Evolutionary conservation across 176 grass and related monocot species (phyloP), one percentile per base, ranked within the genome.

Genomic region (Avena atlantica): DNA sequence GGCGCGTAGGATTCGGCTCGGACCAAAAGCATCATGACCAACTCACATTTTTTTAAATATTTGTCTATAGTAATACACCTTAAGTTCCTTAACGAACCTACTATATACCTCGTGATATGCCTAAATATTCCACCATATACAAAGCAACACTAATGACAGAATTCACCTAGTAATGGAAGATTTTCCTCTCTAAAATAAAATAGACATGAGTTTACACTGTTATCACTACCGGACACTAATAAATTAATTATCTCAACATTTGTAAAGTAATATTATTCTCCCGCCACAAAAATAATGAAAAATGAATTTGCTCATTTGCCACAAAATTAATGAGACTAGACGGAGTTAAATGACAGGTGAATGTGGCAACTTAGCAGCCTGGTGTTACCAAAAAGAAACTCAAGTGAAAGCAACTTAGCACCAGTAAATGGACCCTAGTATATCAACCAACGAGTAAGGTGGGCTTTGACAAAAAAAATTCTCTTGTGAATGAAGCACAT

Each of bases 381-480:
- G 9, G 12, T 51, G 52, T 78, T 84, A 70, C 50, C 45, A 17
- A 56, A 56, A 65, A 74, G 76, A 81, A 85, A 75, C 76, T 85
- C 49, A 4, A 40, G 25, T 56, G 77, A 81, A 81, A 86, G 78
- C 70, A 68, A 86, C 88, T 37, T 16, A 45, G 31, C 57, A 57
- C 9, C 67, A 65, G 58, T 14, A 64, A 75, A 75, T 6, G 63
- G 62, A 74, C 53, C 37, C 15, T 34, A 27, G 25, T 17, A 52
- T 48, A 12, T 62, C 37, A 40, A 12, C 1, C 12, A 13, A 61
- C 55, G 3, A 74, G 69, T 62, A 48, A 29, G 5, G 9, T n/a
- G 37, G 63, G 17, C 25, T 70, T 37, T n/a, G 42, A 65, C 31
- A 3, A 3, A 34, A 34, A 34, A 34, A 34, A 34, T 3, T 34